Conservation (phyloP, 1,139 yeast species). For the Suhomyces atakaporum region DNA sequence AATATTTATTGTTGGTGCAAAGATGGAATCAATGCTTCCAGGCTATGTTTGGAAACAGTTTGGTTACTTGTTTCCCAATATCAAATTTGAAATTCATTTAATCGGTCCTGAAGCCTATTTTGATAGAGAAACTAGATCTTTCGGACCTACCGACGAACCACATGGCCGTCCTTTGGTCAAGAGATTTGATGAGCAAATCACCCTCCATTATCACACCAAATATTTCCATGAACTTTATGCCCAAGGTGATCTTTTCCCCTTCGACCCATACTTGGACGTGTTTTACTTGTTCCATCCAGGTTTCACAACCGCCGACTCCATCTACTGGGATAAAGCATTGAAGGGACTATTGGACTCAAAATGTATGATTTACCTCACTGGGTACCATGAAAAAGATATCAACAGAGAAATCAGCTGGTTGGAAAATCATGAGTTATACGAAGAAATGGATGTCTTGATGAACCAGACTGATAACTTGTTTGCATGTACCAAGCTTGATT, state of each 20-base stretch:
- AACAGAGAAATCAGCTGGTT: conserved; percentile 74
- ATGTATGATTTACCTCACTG: conserved; percentile 89
- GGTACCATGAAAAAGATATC: conserved; percentile 78
- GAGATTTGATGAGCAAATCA: conserved; percentile 73
- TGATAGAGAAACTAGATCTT: conserved; percentile 52
- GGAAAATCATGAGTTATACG: conserved; percentile 54
- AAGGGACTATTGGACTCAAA: conserved; percentile 89
- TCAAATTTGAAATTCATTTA: conserved; percentile 82
- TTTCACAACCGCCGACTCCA: conserved; percentile 78
- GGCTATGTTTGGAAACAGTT: conserved; percentile 96
- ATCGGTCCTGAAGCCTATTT: conserved; percentile 91
- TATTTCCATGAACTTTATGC: conserved; percentile 90
- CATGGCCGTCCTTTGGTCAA: conserved; percentile 65
- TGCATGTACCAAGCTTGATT: conserved; percentile 90
- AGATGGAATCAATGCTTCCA: conserved; percentile 92
- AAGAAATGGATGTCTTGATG: conserved; percentile 81
- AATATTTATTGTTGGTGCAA: conserved; percentile 84
- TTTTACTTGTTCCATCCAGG: conserved; percentile 97
- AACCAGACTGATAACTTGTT: conserved; percentile 72
- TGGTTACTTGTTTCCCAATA: conserved; percentile 80
- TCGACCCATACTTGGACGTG: conserved; percentile 92
- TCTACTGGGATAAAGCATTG: conserved; percentile 79
- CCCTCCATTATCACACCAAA: conserved; percentile 81
- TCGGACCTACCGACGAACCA: conserved; percentile 40
- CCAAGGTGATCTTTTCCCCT: conserved; percentile 93